phyloP scores from a whole-genome alignment of 805 yeast genomes.

The Myxozyma udenii region DNA sequence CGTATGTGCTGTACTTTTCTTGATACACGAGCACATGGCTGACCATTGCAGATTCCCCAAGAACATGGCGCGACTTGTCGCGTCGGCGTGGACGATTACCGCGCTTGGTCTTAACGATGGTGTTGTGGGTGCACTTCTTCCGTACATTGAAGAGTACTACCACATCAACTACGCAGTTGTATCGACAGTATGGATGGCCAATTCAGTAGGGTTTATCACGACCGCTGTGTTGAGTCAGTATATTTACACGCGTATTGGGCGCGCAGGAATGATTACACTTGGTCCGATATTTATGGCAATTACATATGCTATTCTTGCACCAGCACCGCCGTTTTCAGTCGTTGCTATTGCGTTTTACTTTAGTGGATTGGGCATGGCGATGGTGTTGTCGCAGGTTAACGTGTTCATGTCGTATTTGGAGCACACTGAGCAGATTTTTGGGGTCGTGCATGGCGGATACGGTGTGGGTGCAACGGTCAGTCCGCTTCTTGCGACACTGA shows the following conservation, averaged over 20 bases:
- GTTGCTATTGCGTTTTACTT: constrained; percentile 51
- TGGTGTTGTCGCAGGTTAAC: constrained; percentile 50
- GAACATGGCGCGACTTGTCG: constrained; percentile 10
- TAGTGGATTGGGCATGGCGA: constrained; percentile 59
- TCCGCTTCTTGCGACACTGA: constrained; percentile 60
- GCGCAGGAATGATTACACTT: constrained; percentile 41
- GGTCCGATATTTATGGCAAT: constrained; percentile 43
- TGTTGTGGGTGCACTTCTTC: constrained; percentile 60
- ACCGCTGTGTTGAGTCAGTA: constrained; percentile 51
- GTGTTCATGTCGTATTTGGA: constrained; percentile 49
- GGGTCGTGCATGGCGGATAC: constrained; percentile 63
- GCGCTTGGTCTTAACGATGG: constrained; percentile 43
- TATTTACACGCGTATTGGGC: constrained; percentile 45
- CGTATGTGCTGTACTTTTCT: not conserved
- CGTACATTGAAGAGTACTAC: constrained; percentile 51
- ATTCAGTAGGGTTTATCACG: constrained; percentile 53
- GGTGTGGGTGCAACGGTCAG: constrained; percentile 71
- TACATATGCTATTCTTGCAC: constrained; percentile 47
- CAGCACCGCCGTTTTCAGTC: constrained; percentile 51
- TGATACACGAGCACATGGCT: not conserved
- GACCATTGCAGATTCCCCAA: constrained; percentile 2
- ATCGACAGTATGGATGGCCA: constrained; percentile 57
- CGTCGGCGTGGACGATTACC: constrained; percentile 13
- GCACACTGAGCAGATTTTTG: constrained; percentile 57
- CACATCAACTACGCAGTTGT: constrained; percentile 51